Evolutionary conservation across 225 moss, liverwort and hornwort genomes (phyloP), one percentile per base, ranked within the genome.

Genomic region (Sphagnum contortum): DNA sequence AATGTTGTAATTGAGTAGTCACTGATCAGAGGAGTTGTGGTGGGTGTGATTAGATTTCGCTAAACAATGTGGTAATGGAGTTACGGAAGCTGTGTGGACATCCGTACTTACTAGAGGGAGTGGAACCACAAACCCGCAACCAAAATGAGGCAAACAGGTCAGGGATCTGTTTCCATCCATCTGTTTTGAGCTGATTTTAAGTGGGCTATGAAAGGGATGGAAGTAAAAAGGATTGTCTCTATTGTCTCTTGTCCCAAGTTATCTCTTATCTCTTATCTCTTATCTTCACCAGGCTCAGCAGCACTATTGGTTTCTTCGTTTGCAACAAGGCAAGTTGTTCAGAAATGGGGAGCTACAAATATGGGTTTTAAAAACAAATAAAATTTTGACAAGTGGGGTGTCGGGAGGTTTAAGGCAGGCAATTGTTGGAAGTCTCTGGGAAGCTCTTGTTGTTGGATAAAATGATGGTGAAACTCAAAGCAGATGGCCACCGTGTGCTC

Each of bases 371-470:
- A 29, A 29, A 29, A 29, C 29, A 29, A 29, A 29, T 29, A 29
- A 29, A 29, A 29, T 29, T 29, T 29, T 29, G 29, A 29, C 29
- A 29, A 29, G 29, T 29, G 29, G 29, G 29, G 29, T 29, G 29
- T 29, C 29, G 29, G 29, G 29, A 29, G 29, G 29, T 29, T 29
- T 29, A 29, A 29, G 29, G 71, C 93, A 98, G 77, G 88, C 90
- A 50, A 98, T 98, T 61, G 89, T 98, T 65, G 75, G 93, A 64
- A 98, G 98, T 62, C 93, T 93, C 69, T 29, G 98, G 98, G 67
- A 98, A 98, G 68, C 93, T 98, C 73, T 87, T 83, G 64, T 93
- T 98, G 72, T 85, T 98, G 60, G 98, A 98, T 77, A 98, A 98
- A 80, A 64, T 98, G 79, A 80, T 98, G 61, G 67, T 87, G 70